Evolutionary conservation across 371 early-diverging fungal species (phyloP), one percentile per base, ranked within the genome.

Genomic region (Batkoa obscura): DNA sequence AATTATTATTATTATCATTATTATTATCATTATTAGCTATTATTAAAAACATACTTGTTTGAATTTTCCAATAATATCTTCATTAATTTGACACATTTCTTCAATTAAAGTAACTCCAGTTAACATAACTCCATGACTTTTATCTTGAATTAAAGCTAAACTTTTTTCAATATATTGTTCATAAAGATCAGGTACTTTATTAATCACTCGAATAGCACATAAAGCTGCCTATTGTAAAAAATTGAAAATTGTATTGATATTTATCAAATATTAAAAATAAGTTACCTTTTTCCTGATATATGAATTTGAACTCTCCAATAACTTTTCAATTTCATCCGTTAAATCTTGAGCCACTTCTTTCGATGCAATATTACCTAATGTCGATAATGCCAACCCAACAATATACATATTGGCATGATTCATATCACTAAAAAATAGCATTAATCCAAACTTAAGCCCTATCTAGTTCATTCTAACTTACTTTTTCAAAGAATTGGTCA

Each of bases 401-500:
- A 94, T 80, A 61, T 88, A 92, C 83, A 92, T 90, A 67, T 94
- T 94, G 38, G 78, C 64, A 61, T 84, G 89, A 70, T 94, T 89
- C 76, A 97, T 70, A 65, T 97, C 98, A 66, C 88, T 94, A 62
- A 59, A 60, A 55, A 43, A 30, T 2, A 37, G 17, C 15, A 10
- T 41, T 23, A 23, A 23, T 23, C 23, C 23, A 23, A 23, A 23
- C 23, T 23, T 23, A 23, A 23, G 23, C 23, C 23, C 23, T 23
- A 23, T 23, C 23, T 23, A 23, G 23, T 23, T 23, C 23, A 13
- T 8, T 10, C 10, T n/a, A 35, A 32, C 64, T 58, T 80, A 88
- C 90, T 90, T 91, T 67, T 97, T 92, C 60, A 97, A 74, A 23
- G 86, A 92, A 74, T 95, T 97, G 33, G 98, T 97, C 31, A 96